Percentiles rank a stretch among this genome's conserved stretches.
phyloP scores from a whole-genome alignment of 305 asterid genomes.

The Petunia hybrid region DNA sequence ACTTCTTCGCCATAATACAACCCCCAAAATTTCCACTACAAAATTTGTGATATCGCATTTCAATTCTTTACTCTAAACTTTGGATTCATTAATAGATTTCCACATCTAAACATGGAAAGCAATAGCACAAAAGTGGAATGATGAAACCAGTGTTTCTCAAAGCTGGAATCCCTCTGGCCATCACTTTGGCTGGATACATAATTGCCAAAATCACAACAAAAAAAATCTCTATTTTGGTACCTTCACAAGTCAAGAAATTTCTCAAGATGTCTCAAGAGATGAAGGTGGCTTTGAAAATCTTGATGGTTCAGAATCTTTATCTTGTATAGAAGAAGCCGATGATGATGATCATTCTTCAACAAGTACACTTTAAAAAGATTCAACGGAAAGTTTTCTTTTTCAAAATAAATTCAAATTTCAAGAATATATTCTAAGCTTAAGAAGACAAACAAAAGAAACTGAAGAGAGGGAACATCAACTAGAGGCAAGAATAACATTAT shows the following conservation, averaged over 20 bases:
- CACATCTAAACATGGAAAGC: conserved; percentile 48
- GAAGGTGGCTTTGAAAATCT: conserved; percentile 40
- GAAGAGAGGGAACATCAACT: conserved; percentile 43
- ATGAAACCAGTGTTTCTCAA: conserved; percentile 53
- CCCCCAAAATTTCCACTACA: conserved; percentile 15
- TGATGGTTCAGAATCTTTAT: conserved; percentile 38
- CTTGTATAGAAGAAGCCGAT: conserved; percentile 19
- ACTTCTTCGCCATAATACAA: conserved; percentile 9
- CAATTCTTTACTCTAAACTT: background rate
- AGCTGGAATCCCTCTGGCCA: conserved; percentile 70
- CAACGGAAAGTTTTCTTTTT: conserved; percentile 12
- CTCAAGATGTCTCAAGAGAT: conserved; percentile 31
- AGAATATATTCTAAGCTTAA: conserved; percentile 44
- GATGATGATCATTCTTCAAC: conserved; percentile 16
- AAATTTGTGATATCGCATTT: background rate
- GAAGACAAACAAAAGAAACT: conserved; percentile 43
- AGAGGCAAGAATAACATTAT: conserved; percentile 47
- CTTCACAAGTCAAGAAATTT: conserved; percentile 34
- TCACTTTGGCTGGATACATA: conserved; percentile 61
- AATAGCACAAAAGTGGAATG: conserved; percentile 54
- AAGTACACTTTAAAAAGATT: conserved; percentile 15
- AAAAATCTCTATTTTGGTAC: conserved; percentile 31
- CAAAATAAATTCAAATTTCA: conserved; percentile 34
- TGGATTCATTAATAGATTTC: background rate
- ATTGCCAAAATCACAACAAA: conserved; percentile 48